Conservation (phyloP, 2,329 filamentous ascomycete species). For the Penicillium brasilianum region DNA sequence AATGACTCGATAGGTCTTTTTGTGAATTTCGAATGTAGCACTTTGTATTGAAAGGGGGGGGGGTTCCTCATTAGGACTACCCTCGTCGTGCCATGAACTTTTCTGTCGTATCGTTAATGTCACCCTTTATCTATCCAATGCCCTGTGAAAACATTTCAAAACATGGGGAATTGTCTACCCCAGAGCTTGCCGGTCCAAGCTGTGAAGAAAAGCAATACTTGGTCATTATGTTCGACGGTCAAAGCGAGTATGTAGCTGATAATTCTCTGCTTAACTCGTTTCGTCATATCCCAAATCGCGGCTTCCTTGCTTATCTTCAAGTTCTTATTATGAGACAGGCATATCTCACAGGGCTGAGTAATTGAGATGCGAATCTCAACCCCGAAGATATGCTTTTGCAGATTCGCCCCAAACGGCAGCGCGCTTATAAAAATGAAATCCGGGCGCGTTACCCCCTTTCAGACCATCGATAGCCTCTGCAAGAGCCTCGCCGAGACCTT, state of each 20-base stretch:
- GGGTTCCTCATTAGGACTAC: no score
- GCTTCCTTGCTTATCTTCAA: neutral
- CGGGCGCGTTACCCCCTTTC: slow-evolving; percentile 60
- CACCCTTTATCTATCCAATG: no score
- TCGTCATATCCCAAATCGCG: neutral
- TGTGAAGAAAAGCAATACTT: neutral
- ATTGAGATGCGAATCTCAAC: neutral
- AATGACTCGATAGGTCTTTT: no score
- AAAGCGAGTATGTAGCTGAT: neutral
- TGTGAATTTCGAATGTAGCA: no score
- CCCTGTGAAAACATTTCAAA: no score
- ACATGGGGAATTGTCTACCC: no score
- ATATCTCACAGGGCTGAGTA: neutral
- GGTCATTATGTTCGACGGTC: neutral
- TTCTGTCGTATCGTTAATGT: no score
- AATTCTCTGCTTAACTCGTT: neutral
- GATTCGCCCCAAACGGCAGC: slow-evolving; percentile 62
- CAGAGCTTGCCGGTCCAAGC: neutral
- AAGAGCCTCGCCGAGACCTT: slow-evolving; percentile 60
- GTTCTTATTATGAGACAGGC: neutral
- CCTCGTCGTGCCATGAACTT: no score
- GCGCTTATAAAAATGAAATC: slow-evolving; percentile 64
- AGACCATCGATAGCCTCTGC: slow-evolving; percentile 65
- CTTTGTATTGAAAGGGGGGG: no score
- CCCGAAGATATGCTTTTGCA: slow-evolving; percentile 57